phyloP scores from a whole-genome alignment of 2,329 filamentous ascomycete genomes.

The Chaetomium sp. region DNA sequence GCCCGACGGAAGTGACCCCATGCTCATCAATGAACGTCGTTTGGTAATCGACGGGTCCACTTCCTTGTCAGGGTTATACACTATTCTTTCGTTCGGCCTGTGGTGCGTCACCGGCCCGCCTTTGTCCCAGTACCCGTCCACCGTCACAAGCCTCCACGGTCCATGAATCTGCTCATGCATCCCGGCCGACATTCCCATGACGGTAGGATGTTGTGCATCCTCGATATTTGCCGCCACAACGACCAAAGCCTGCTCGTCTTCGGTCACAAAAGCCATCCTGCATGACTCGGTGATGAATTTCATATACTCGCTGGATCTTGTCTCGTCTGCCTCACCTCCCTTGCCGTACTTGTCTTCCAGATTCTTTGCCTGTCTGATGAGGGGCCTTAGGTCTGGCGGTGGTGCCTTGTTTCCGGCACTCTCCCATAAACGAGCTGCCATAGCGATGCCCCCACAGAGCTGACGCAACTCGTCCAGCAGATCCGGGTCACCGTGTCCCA shows the following conservation, averaged over 20 bases:
- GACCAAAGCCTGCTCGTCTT: background rate
- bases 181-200: too few relatives aligned
- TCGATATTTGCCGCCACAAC: background rate
- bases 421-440: background rate
- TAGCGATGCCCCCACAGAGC: background rate
- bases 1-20: background rate
- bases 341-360: background rate
- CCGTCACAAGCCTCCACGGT: conserved; percentile 9
- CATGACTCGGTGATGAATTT: background rate
- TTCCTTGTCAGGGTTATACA: background rate
- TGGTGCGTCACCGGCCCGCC: conserved; percentile 6
- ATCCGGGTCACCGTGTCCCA: background rate
- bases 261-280: background rate
- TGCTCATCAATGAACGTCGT: background rate
- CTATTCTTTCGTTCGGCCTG: conserved; percentile 1
- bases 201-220: background rate
- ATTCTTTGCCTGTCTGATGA: background rate
- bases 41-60: background rate
- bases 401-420: accelerated
- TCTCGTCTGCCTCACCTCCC: conserved; percentile 6
- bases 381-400: background rate
- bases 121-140: background rate
- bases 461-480: background rate
- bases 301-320: background rate
- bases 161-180: conserved; percentile 5